Evolutionary conservation across 2,329 filamentous ascomycete species (phyloP).

Genomic region (Ramularia endophylla): DNA sequence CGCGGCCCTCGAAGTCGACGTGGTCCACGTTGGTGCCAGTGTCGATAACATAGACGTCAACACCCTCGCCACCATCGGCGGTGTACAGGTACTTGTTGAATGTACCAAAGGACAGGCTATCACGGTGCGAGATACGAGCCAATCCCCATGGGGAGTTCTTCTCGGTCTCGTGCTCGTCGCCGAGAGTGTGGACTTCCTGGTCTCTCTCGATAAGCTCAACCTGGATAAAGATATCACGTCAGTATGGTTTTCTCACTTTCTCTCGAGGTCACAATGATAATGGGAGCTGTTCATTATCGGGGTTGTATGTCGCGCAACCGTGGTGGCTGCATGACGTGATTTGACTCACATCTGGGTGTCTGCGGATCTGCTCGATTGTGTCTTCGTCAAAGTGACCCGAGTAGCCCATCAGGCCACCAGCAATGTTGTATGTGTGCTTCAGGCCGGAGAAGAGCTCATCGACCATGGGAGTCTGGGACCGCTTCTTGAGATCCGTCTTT

Average conservation of each 20-base stretch:
- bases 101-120: conserved; percentile 77
- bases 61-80: conserved; percentile 85
- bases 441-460: conserved; percentile 72
- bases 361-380: conserved; percentile 88
- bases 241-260: conserved; percentile 2
- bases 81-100: conserved; percentile 99
- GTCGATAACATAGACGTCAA: conserved; percentile 98
- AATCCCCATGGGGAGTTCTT: conserved; percentile 98
- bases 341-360: conserved; percentile 87
- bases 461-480: conserved; percentile 63
- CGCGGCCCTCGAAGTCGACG: conserved; percentile 95
- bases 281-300: background rate
- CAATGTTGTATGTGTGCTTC: conserved; percentile 96
- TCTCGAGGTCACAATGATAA: background rate
- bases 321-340: conserved; percentile 14
- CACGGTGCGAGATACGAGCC: conserved; percentile 93
- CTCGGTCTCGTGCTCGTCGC: conserved; percentile 56
- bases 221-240: conserved; percentile 43
- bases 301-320: conserved; percentile 3
- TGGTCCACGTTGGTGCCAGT: conserved; percentile 92
- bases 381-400: conserved; percentile 93
- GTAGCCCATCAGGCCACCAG: conserved; percentile 78
- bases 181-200: conserved; percentile 80
- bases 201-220: conserved; percentile 96
- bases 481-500: conserved; percentile 86